These are phyloP conservation scores for Puccinia horiana DNA, from an alignment of 1,284 basidiomycete species.

Conservation along the genomic window DNA sequence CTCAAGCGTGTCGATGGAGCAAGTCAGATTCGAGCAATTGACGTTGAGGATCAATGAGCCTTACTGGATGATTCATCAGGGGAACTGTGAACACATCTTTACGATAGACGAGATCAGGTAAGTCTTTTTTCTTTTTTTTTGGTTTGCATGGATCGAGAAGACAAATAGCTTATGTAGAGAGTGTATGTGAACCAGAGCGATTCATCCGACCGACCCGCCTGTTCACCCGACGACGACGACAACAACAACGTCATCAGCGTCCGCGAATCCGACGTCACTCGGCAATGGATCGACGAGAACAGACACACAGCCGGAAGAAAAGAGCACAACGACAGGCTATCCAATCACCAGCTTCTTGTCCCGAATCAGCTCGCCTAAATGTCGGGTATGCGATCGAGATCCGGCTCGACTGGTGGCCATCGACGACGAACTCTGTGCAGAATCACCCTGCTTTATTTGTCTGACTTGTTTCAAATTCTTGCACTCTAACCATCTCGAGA, in stretches of 20 bases:
- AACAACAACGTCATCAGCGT: neutral
- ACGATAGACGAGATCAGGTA: conserved; percentile 73
- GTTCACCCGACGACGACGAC: neutral
- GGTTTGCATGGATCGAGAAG: neutral
- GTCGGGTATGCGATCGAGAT: conserved; percentile 69
- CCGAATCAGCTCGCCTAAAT: conserved; percentile 58
- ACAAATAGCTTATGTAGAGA: neutral
- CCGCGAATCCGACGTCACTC: neutral
- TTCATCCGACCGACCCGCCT: conserved; percentile 34
- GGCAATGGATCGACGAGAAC: neutral
- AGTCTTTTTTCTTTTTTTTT: neutral
- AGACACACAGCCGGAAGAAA: neutral
- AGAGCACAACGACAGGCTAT: conserved; percentile 41
- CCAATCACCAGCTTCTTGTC: conserved; percentile 53
- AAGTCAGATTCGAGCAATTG: conserved; percentile 30
- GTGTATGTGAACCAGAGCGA: neutral
- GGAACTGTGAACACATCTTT: conserved; percentile 76
- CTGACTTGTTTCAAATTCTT: conserved; percentile 70
- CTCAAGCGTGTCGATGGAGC: conserved; percentile 31
- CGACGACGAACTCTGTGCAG: conserved; percentile 71
- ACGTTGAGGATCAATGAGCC: conserved; percentile 68
- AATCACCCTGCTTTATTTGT: conserved; percentile 73
- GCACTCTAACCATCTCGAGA: conserved; percentile 61
- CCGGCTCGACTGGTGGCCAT: conserved; percentile 69
- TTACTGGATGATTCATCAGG: conserved; percentile 76